Evolutionary conservation across 2,329 filamentous ascomycete genomes (phyloP), one percentile per base, ranked within the genome.

Genomic region (Colletotrichum sp.): DNA sequence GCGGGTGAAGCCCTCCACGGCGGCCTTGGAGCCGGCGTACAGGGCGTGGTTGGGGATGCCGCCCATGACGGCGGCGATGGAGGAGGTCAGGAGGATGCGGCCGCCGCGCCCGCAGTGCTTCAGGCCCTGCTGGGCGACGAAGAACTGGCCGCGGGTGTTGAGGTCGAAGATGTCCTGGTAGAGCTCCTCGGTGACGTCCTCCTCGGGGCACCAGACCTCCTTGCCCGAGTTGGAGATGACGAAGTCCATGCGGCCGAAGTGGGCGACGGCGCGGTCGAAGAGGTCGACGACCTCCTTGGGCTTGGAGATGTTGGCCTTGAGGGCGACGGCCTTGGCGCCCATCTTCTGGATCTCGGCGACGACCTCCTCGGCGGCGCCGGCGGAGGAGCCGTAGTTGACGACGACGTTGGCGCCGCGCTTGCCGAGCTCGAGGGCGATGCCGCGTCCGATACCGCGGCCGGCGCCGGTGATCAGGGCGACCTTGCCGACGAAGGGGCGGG

Each of bases 91-190:
- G 80, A 95, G 91, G 79, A 96, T 90, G 61, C 94, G 89, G 36
- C 94, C 94, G 73, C 94, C 92, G 60, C 90, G 87, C 81, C 93
- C 89, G 78, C 94, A 90, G 85, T 94, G 87, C 86, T 93, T 93
- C 84, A 94, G 93, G 8, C 91, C 94, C 74, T 94, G 92, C 86
- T 95, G 93, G 24, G 93, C 94, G 68, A 95, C 93, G 83, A 95
- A 95, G 88, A 95, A 95, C 85, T 95, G 93, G 63, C 92, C 93
- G 55, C 92, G 88, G 76, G 91, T 89, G 86, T 94, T 94, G 80
- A 94, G 87, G 86, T 92, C 91, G 87, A 94, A 94, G 79, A 94
- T 92, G 79, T 92, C 88, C 84, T 94, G 92, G 85, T 92, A 94
- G 79, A 94, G 92, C 86, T 93, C 93, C 82, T 92, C 90, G 6